Base-by-base conservation (phyloP, 495 filamentous ascomycete genomes). In the Bathelium albidoporum region DNA sequence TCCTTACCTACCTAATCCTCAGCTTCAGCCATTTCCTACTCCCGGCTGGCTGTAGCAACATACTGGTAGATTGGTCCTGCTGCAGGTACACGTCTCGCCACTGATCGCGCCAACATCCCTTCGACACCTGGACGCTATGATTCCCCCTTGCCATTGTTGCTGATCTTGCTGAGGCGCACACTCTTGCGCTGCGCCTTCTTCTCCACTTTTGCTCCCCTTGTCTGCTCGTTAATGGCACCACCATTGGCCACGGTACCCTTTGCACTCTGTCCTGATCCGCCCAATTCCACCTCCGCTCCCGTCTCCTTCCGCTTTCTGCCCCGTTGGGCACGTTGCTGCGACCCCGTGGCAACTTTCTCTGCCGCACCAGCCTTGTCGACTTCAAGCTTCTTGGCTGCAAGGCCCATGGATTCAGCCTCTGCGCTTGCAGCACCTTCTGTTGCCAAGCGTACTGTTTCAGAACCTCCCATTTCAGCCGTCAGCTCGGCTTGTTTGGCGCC, bases 401-500 rank as follows among this genome's bases (percentile, higher is more conserved):
- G 49, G 49, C 10, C 29, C 49, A 29, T 55, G 49, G 49, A 55
- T 55, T 55, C 49, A 55, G 49, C 49, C 49, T 26, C 24, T 29
- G 20, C 29, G 20, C 22, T 29, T 26, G 24, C 49, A 55, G 49
- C 5, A 26, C 16, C 49, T 55, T 16, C 49, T 28, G 29, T 20
- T 3, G 26, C 49, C 49, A 55, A 28, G 7, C 24, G 9, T 20
- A 24, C 24, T 55, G 49, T 24, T 10, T 55, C 49, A 55, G 20
- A 7, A 9, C 26, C 20, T 55, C 29, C 16, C 5, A 55, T 29
- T 29, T 55, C 49, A 29, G 22, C 49, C 49, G 49, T 29, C 3
- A 9, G 22, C 2, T 55, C 49, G 26, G n/a, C 49, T 2, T 55
- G 9, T 24, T 55, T 55, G 16, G 22, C 7, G 11, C 16, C 24